These are phyloP conservation scores for Backusella tarrabulga DNA, from an alignment of 192 early-diverging fungal species.

Conservation along the genomic window DNA sequence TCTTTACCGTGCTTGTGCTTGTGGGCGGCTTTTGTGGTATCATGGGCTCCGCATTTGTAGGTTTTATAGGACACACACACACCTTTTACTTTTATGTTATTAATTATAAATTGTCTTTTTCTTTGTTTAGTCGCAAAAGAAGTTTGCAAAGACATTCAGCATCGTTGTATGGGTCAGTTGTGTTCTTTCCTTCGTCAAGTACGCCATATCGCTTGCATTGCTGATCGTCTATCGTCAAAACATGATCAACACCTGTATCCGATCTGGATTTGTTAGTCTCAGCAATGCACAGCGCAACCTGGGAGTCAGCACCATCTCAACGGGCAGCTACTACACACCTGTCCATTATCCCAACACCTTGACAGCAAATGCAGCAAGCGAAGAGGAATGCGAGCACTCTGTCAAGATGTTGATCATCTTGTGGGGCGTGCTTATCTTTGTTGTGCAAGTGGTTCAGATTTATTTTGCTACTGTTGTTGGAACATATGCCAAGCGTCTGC, in stretches of 20 bases:
- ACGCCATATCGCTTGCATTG: slow-evolving; percentile 13
- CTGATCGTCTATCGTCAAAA: slow-evolving; percentile 19
- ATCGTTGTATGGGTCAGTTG: slow-evolving; percentile 19
- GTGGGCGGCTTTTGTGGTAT: slow-evolving; percentile 21
- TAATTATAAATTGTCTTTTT: too few relatives aligned
- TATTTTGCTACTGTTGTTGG: slow-evolving; percentile 33
- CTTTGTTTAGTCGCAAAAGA: slow-evolving; percentile 9
- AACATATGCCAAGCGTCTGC: slow-evolving; percentile 31
- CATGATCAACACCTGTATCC: slow-evolving; percentile 19
- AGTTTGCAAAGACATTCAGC: slow-evolving; percentile 23
- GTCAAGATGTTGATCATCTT: slow-evolving; percentile 22
- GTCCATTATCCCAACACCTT: slow-evolving; percentile 21
- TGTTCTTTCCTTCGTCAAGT: slow-evolving; percentile 18
- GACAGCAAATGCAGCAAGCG: slow-evolving; percentile 7
- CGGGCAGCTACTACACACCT: slow-evolving; percentile 16
- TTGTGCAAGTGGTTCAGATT: slow-evolving; percentile 25
- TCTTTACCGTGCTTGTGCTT: slow-evolving; percentile 16
- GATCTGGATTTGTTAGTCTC: slow-evolving; percentile 17
- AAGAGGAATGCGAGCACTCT: slow-evolving; percentile 3
- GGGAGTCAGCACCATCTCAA: background rate
- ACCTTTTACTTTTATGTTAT: background rate
- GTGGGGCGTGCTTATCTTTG: slow-evolving; percentile 19
- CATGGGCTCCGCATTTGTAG: slow-evolving; percentile 16
- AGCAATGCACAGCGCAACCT: slow-evolving; percentile 7
- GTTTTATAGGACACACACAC: background rate